These are phyloP conservation scores for Coemansia sp. DNA, from an alignment of 192 early-diverging fungal genomes.

Conservation along the genomic window DNA sequence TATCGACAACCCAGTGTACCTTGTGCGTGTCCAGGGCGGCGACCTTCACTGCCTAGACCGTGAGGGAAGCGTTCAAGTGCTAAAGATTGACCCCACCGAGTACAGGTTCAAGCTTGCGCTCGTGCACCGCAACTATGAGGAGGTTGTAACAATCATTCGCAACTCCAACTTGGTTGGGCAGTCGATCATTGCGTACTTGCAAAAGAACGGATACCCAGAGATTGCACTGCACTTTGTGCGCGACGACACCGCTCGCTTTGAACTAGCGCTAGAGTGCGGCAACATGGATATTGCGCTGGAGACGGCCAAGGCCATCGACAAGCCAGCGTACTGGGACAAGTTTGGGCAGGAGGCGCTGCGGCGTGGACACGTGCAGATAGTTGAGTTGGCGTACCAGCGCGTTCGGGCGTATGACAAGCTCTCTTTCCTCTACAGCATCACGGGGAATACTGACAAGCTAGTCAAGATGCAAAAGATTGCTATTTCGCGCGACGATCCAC, in stretches of 20 bases:
- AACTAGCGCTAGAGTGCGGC: slow-evolving; percentile 94
- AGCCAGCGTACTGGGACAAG: slow-evolving; percentile 87
- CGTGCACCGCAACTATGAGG: slow-evolving; percentile 87
- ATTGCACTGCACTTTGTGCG: slow-evolving; percentile 98
- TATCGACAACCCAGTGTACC: slow-evolving; percentile 91
- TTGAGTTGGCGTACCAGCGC: slow-evolving; percentile 90
- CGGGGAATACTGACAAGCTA: slow-evolving; percentile 89
- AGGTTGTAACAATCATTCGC: slow-evolving; percentile 94
- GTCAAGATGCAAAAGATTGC: slow-evolving; percentile 95
- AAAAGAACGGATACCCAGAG: slow-evolving; percentile 99
- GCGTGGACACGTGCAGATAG: slow-evolving; percentile 81
- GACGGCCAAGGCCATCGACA: slow-evolving; percentile 88
- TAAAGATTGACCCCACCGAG: slow-evolving; percentile 97
- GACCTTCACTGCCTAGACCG: slow-evolving; percentile 86
- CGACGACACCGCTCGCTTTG: slow-evolving; percentile 93
- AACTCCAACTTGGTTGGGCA: slow-evolving; percentile 96
- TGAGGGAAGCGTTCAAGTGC: slow-evolving; percentile 79
- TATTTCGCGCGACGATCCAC: slow-evolving; percentile 74
- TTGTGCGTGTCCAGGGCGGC: slow-evolving; percentile 84
- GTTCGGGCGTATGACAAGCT: slow-evolving; percentile 89
- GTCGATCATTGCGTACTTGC: slow-evolving; percentile 97
- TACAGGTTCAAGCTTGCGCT: slow-evolving; percentile 97
- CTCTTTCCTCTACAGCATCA: slow-evolving; percentile 93
- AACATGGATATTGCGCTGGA: slow-evolving; percentile 95
- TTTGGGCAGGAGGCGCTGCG: slow-evolving; percentile 84